phyloP scores from a whole-genome alignment of 441 rosid species.

The Sinapis alba region DNA sequence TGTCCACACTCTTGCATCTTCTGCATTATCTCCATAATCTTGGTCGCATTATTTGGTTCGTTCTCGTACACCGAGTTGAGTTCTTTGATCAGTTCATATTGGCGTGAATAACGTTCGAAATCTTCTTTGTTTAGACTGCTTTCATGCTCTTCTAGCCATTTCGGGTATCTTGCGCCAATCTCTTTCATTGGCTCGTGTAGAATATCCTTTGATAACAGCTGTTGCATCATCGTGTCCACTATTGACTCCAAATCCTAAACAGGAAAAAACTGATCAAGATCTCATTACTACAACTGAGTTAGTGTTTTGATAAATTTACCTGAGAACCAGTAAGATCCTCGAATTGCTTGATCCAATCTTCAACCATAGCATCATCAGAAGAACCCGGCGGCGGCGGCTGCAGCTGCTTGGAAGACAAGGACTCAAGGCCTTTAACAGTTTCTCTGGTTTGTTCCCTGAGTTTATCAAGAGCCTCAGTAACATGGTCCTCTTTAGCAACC shows the following conservation, averaged over 20 bases:
- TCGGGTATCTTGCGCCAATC: constrained; percentile 88
- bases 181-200: constrained; percentile 97
- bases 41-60: constrained; percentile 70
- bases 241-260: constrained; percentile 87
- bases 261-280: background rate
- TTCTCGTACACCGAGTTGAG: constrained; percentile 86
- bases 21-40: constrained; percentile 91
- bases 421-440: constrained; percentile 81
- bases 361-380: constrained; percentile 73
- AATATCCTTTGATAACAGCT: constrained; percentile 89
- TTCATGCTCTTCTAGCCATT: constrained; percentile 88
- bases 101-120: constrained; percentile 63
- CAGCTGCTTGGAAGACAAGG: constrained; percentile 47
- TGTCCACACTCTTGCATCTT: constrained; percentile 99
- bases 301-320: constrained; percentile 41
- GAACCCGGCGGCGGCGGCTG: constrained; percentile 17
- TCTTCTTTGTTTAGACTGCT: constrained; percentile 64
- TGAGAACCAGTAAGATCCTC: constrained; percentile 84
- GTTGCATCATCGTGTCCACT: constrained; percentile 98
- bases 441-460: constrained; percentile 89
- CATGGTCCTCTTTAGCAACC: constrained; percentile 71
- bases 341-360: constrained; percentile 96
- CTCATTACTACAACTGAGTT: background rate
- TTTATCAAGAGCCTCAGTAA: constrained; percentile 78
- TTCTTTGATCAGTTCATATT: constrained; percentile 71